These are phyloP conservation scores for Metschnikowia chrysomelidarum DNA, from an alignment of 805 yeast genomes.

Conservation along the genomic window DNA sequence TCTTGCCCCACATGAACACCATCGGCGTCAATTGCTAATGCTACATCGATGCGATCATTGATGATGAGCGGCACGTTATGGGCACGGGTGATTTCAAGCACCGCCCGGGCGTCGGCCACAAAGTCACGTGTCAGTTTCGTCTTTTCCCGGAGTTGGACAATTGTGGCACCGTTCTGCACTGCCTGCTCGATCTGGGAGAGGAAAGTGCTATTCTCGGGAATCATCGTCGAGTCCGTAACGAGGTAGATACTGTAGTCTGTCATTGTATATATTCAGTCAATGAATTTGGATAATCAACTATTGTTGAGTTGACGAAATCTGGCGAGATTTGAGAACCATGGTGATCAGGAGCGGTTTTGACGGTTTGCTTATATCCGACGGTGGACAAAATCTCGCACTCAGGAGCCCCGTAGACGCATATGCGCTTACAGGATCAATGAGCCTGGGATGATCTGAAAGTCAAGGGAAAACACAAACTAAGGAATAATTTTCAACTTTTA, in stretches of 20 bases:
- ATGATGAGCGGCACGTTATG: constrained; percentile 74
- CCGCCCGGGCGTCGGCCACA: constrained; percentile 54
- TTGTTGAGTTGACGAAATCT: no score
- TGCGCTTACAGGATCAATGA: constrained; percentile 7
- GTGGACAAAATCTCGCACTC: no score
- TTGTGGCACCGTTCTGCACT: constrained; percentile 68
- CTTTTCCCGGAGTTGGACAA: constrained; percentile 85
- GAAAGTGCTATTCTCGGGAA: constrained; percentile 59
- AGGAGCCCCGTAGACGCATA: constrained; percentile 19
- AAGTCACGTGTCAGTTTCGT: constrained; percentile 65
- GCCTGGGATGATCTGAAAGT: no score
- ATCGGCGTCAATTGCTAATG: constrained; percentile 84
- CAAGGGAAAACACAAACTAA: no score
- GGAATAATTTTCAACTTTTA: no score
- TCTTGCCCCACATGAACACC: constrained; percentile 94
- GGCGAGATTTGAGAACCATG: no score
- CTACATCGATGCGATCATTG: constrained; percentile 86
- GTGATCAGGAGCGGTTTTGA: no score
- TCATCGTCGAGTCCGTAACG: constrained; percentile 76
- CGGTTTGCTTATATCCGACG: no score
- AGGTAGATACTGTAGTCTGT: constrained; percentile 51
- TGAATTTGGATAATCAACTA: no score
- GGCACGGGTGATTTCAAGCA: constrained; percentile 59
- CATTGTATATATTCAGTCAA: background rate
- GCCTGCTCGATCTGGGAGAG: constrained; percentile 62